Percentiles rank a stretch among this genome's conserved stretches.
These are phyloP conservation scores for Bruguiera gymnorhiza DNA, from an alignment of 345 rosid genomes.

Conservation along the genomic window DNA sequence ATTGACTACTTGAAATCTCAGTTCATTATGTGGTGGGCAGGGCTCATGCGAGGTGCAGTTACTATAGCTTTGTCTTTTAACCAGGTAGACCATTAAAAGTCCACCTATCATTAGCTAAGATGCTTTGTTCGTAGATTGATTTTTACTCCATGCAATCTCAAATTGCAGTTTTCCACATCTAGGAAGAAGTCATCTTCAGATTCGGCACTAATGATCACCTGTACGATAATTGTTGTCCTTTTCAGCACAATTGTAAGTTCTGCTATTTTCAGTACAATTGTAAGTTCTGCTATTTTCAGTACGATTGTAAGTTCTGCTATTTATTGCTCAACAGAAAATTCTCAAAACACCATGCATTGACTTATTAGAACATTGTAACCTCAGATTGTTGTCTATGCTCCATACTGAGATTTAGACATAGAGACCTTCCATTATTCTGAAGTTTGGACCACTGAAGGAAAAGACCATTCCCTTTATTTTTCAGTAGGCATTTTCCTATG, in stretches of 20 bases:
- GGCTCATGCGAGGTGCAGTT: conserved; percentile 76
- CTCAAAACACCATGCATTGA: too few species aligned
- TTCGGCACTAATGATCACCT: conserved; percentile 49
- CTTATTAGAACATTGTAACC: too few species aligned
- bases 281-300: conserved; percentile 38
- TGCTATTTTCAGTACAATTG: conserved; percentile 54
- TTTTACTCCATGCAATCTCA: neutral
- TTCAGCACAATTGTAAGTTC: conserved; percentile 61
- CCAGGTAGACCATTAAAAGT: conserved; percentile 27
- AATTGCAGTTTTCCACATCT: conserved; percentile 43
- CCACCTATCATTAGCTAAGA: conserved; percentile 1
- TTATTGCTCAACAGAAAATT: neutral
- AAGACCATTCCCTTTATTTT: too few species aligned
- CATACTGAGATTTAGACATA: too few species aligned
- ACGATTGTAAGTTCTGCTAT: conserved; percentile 42
- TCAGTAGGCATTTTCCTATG: too few species aligned
- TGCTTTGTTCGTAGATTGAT: conserved; percentile 6
- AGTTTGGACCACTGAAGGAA: too few species aligned
- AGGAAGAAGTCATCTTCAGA: conserved; percentile 13
- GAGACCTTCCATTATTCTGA: too few species aligned
- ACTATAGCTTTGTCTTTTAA: conserved; percentile 63
- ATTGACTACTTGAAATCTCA: conserved; percentile 28
- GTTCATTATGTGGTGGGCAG: conserved; percentile 85
- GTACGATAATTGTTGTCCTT: conserved; percentile 60
- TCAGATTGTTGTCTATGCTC: too few species aligned